Conservation (phyloP, 1,139 yeast species). For the Zhuliangozyma blackwelliae region DNA sequence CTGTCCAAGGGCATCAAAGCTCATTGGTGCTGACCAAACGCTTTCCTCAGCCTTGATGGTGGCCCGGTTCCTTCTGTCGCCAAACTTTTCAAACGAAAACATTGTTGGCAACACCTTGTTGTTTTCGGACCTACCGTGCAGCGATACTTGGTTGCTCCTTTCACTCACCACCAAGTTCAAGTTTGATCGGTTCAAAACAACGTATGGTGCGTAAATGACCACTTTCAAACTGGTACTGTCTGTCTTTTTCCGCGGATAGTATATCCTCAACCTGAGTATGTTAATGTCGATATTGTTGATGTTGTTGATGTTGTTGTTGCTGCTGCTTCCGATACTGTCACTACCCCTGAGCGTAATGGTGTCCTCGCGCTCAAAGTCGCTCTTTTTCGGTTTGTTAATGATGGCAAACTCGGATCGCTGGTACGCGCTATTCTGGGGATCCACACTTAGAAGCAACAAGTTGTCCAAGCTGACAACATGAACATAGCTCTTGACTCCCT, state of each 20-base stretch:
- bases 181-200: conserved; percentile 77
- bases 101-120: conserved; percentile 53
- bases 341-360: conserved; percentile 32
- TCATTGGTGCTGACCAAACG: conserved; percentile 68
- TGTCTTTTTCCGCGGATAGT: conserved; percentile 48
- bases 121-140: conserved; percentile 23
- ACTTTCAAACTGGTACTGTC: conserved; percentile 55
- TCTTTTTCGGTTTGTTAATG: conserved; percentile 55
- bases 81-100: conserved; percentile 74
- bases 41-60: conserved; percentile 67
- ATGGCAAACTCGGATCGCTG: conserved; percentile 76
- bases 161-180: conserved; percentile 59
- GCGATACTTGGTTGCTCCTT: conserved; percentile 46
- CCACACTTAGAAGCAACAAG: conserved; percentile 66
- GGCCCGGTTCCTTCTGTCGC: conserved; percentile 65
- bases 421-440: conserved; percentile 63
- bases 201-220: conserved; percentile 78
- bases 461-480: conserved; percentile 79
- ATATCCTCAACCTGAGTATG: conserved; percentile 54
- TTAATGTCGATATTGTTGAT: conserved; percentile 16
- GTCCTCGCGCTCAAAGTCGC: conserved; percentile 56
- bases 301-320: conserved; percentile 20
- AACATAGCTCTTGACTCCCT: conserved; percentile 65
- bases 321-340: conserved; percentile 8
- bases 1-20: conserved; percentile 91